A percentile compares a stretch with the other conserved stretches of the same genome.
These are phyloP conservation scores for Puccinia hordei DNA, from an alignment of 1,284 basidiomycete genomes.

Conservation along the genomic window DNA sequence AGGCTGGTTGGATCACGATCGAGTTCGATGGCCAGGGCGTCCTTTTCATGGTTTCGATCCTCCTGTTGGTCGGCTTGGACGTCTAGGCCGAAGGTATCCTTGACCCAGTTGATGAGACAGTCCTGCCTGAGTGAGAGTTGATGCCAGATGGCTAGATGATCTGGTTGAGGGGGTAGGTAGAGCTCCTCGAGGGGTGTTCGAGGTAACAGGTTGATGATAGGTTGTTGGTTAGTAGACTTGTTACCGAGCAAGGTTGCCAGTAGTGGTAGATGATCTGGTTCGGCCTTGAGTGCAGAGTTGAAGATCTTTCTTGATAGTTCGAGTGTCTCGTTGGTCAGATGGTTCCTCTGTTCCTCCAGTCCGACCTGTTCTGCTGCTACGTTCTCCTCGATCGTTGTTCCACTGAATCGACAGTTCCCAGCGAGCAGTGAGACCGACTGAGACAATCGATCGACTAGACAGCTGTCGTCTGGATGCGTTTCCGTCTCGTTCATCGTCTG, in stretches of 20 bases:
- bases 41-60: neutral
- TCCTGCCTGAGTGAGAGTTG: slow-evolving; percentile 13
- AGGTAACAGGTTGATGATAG: neutral
- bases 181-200: slow-evolving; percentile 15
- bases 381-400: neutral
- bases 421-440: slow-evolving; percentile 24
- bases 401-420: slow-evolving; percentile 5
- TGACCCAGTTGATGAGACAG: neutral
- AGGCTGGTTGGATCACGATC: neutral
- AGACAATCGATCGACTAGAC: neutral
- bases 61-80: slow-evolving; percentile 8
- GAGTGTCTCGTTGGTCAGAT: slow-evolving; percentile 4
- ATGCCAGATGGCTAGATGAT: slow-evolving; percentile 16
- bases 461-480: neutral
- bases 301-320: slow-evolving; percentile 7
- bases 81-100: neutral
- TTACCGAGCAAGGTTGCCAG: neutral
- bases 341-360: slow-evolving; percentile 8
- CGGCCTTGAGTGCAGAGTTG: slow-evolving; percentile 8
- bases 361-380: neutral
- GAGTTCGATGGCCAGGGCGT: neutral
- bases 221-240: neutral
- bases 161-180: neutral
- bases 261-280: neutral
- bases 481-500: neutral